Conservation (phyloP, 257 asterid species). For the Paraleonurus japonicus region DNA sequence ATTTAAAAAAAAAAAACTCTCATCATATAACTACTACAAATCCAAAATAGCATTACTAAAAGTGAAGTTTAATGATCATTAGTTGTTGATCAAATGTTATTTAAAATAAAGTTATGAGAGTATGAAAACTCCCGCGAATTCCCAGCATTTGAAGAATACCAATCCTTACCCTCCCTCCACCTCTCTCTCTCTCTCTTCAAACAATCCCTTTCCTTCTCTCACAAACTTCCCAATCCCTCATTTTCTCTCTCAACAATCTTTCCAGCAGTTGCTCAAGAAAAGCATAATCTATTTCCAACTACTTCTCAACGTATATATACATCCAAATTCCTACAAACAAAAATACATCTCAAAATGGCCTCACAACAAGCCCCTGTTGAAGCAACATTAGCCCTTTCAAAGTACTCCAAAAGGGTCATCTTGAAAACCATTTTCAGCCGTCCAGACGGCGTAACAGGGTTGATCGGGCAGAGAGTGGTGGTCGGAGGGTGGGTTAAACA, state of each 20-base stretch:
- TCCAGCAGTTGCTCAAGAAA: constrained; percentile 51
- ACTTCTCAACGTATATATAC: constrained; percentile 10
- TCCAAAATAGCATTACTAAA: background rate
- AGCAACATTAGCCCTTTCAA: constrained; percentile 37
- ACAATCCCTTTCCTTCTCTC: constrained; percentile 58
- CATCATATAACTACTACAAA: background rate
- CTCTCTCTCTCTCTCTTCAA: constrained; percentile 26
- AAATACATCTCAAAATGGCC: constrained; percentile 40
- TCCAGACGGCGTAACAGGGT: constrained; percentile 51
- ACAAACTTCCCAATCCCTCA: constrained; percentile 39
- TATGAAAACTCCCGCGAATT: constrained; percentile 63
- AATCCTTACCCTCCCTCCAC: constrained; percentile 31
- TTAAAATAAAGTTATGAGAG: background rate
- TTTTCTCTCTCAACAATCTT: constrained; percentile 35
- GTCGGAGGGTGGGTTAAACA: constrained; percentile 94
- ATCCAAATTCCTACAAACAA: constrained; percentile 19
- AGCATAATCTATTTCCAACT: constrained; percentile 35
- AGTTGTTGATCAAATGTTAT: background rate
- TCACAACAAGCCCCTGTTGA: constrained; percentile 42
- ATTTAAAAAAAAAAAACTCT: background rate
- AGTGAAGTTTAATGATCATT: background rate
- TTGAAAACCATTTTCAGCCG: constrained; percentile 52
- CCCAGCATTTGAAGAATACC: constrained; percentile 63
- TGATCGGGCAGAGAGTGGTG: constrained; percentile 57
- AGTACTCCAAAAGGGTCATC: constrained; percentile 59